Evolutionary conservation across 192 early-diverging fungal species (phyloP).

Genomic region (Backusella tuberculispora): DNA sequence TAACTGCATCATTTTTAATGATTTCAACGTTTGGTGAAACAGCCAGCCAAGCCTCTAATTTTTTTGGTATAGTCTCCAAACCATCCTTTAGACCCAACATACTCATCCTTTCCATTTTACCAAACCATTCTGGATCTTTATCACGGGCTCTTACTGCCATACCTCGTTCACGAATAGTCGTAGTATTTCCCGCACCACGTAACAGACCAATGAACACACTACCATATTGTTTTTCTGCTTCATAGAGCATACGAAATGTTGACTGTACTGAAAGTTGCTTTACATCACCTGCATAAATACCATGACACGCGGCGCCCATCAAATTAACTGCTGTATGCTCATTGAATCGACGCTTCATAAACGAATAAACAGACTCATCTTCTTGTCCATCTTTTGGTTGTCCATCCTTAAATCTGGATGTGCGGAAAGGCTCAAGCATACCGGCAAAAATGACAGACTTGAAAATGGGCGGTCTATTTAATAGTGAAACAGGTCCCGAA

Average conservation of each 20-base stretch:
- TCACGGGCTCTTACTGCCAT: slow-evolving; percentile 39
- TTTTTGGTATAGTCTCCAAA: slow-evolving; percentile 67
- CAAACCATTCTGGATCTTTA: slow-evolving; percentile 59
- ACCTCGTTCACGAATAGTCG: slow-evolving; percentile 38
- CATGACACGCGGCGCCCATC: slow-evolving; percentile 87
- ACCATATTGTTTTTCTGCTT: slow-evolving; percentile 63
- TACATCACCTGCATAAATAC: slow-evolving; percentile 90
- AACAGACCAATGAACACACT: slow-evolving; percentile 52
- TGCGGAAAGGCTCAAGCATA: slow-evolving; percentile 59
- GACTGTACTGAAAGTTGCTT: slow-evolving; percentile 78
- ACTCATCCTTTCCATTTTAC: slow-evolving; percentile 59
- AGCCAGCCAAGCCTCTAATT: slow-evolving; percentile 56
- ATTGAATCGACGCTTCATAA: slow-evolving; percentile 83
- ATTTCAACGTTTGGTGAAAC: slow-evolving; percentile 64
- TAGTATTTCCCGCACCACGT: slow-evolving; percentile 23
- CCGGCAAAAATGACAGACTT: slow-evolving; percentile 62
- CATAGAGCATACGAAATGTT: slow-evolving; percentile 73
- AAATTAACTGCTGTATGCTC: slow-evolving; percentile 74
- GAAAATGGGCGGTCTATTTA: slow-evolving; percentile 44
- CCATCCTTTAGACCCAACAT: slow-evolving; percentile 85
- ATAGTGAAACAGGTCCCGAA: slow-evolving; percentile 36
- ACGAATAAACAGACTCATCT: slow-evolving; percentile 86
- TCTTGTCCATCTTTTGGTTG: background rate
- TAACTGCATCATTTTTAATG: slow-evolving; percentile 46
- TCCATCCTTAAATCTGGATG: slow-evolving; percentile 3